Conservation (phyloP, 164 flowering plant species). For the Amborella trichopoda region DNA sequence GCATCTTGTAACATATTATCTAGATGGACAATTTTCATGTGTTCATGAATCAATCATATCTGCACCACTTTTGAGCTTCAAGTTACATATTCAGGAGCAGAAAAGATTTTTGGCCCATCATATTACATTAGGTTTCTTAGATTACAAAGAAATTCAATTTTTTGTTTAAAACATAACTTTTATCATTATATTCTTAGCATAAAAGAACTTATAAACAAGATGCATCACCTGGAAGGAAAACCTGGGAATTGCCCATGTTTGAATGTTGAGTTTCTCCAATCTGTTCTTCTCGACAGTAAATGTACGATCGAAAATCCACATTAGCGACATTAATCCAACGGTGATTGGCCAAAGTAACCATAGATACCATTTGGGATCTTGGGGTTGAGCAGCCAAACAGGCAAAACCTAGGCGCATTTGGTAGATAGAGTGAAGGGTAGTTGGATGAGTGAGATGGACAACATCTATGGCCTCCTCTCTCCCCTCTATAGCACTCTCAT, state of each 20-base stretch:
- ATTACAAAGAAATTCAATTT: too few species aligned
- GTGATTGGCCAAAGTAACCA: constrained; percentile 59
- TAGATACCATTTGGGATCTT: constrained; percentile 47
- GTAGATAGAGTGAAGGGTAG: constrained; percentile 52
- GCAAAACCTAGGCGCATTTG: constrained; percentile 55
- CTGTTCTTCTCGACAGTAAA: constrained; percentile 43
- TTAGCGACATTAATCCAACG: constrained; percentile 21
- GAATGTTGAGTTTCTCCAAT: constrained; percentile 36
- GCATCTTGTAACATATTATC: too few species aligned
- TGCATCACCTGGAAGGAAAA: constrained; percentile 47
- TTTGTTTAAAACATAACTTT: too few species aligned
- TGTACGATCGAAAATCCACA: constrained; percentile 35
- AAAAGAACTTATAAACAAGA: too few species aligned
- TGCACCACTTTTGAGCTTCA: too few species aligned
- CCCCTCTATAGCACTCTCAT: constrained; percentile 28
- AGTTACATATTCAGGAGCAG: too few species aligned
- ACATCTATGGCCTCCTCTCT: constrained; percentile 33
- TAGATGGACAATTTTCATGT: too few species aligned
- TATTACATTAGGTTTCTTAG: too few species aligned
- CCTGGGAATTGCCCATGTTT: constrained; percentile 61
- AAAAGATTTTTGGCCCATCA: too few species aligned
- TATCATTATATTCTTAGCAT: too few species aligned
- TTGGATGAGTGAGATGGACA: constrained; percentile 62
- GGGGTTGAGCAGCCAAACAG: constrained; percentile 44
- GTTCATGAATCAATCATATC: too few species aligned